Percentiles rank a stretch among this genome's conserved stretches.
These are phyloP conservation scores for Trichoderma reesei DNA, from an alignment of 495 filamentous ascomycete genomes.

Conservation along the genomic window DNA sequence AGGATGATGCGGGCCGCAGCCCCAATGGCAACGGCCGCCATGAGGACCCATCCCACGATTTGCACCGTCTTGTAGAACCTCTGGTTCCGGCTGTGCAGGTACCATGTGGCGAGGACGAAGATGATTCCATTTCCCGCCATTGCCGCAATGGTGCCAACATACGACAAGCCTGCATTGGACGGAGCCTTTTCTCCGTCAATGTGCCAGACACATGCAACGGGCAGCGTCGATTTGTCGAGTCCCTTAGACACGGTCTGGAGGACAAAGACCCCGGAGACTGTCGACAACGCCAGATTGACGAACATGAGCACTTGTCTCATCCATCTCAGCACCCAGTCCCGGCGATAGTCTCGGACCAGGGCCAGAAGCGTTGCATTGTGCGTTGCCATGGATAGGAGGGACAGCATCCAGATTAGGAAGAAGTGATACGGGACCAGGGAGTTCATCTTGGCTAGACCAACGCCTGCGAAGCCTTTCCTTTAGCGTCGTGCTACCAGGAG, in stretches of 20 bases:
- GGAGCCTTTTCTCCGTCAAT: slow-evolving; percentile 12
- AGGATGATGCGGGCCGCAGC: slow-evolving; percentile 41
- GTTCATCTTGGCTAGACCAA: slow-evolving; percentile 40
- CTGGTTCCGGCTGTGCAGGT: slow-evolving; percentile 38
- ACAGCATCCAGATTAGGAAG: slow-evolving; percentile 54
- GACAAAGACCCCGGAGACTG: slow-evolving; percentile 40
- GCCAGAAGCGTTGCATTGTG: slow-evolving; percentile 47
- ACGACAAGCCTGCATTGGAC: slow-evolving; percentile 30
- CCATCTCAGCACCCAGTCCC: slow-evolving; percentile 53
- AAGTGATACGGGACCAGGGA: slow-evolving; percentile 51
- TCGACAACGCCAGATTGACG: slow-evolving; percentile 42
- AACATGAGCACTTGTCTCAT: slow-evolving; percentile 50
- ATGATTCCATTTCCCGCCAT: slow-evolving; percentile 40
- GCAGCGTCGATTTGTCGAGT: slow-evolving; percentile 35
- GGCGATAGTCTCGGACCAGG: slow-evolving; percentile 48
- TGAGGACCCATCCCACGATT: slow-evolving; percentile 34
- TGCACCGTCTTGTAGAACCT: slow-evolving; percentile 38
- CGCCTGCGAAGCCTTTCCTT: slow-evolving; percentile 16
- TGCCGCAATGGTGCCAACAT: slow-evolving; percentile 42
- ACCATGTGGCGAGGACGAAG: slow-evolving; percentile 45
- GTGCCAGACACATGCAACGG: slow-evolving; percentile 45
- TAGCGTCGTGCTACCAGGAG: neutral
- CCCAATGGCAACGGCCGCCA: slow-evolving; percentile 39
- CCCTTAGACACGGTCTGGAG: slow-evolving; percentile 35
- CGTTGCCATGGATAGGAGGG: slow-evolving; percentile 46